A percentile compares a stretch with the other conserved stretches of the same genome.
These are phyloP conservation scores for Fusarium secorum DNA, from an alignment of 2,329 filamentous ascomycete species.

Conservation along the genomic window DNA sequence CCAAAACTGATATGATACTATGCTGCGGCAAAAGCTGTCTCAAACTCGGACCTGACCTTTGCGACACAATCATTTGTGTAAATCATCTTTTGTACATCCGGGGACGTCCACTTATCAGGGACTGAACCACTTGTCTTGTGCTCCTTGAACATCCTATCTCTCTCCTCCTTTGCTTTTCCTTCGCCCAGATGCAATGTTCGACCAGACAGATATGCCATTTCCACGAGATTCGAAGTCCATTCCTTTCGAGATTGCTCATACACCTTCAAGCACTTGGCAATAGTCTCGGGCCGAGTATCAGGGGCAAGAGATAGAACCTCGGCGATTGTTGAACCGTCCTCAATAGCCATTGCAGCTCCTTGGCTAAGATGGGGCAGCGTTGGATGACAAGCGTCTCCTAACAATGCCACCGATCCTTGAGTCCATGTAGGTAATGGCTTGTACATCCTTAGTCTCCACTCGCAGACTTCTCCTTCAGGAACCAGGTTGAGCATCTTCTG, in stretches of 20 bases:
- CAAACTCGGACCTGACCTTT: conserved; percentile 47
- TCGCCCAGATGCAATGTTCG: conserved; percentile 66
- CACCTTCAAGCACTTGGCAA: conserved; percentile 39
- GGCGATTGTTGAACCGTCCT: conserved; percentile 62
- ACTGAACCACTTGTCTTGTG: conserved; percentile 59
- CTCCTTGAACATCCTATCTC: conserved; percentile 63
- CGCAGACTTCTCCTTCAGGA: conserved; percentile 69
- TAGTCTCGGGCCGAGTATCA: conserved; percentile 32
- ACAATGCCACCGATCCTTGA: conserved; percentile 60
- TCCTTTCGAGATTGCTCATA: conserved; percentile 41
- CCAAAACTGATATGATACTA: conserved; percentile 13
- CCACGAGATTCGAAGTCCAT: conserved; percentile 39
- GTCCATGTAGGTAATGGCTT: conserved; percentile 70
- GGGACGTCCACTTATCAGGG: conserved; percentile 75
- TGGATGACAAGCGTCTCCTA: conserved; percentile 73
- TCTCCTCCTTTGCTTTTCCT: conserved; percentile 65
- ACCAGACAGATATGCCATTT: conserved; percentile 46
- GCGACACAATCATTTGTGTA: conserved; percentile 69
- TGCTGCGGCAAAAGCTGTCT: conserved; percentile 29
- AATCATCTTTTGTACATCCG: conserved; percentile 72
- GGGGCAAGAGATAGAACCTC: conserved; percentile 36
- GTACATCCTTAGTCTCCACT: conserved; percentile 71
- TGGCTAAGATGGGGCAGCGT: conserved; percentile 73
- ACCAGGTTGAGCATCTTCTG: conserved; percentile 67
- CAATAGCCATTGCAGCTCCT: conserved; percentile 73